Conservation (phyloP, 2,329 filamentous ascomycete genomes). For the Exophiala alcalophila region DNA sequence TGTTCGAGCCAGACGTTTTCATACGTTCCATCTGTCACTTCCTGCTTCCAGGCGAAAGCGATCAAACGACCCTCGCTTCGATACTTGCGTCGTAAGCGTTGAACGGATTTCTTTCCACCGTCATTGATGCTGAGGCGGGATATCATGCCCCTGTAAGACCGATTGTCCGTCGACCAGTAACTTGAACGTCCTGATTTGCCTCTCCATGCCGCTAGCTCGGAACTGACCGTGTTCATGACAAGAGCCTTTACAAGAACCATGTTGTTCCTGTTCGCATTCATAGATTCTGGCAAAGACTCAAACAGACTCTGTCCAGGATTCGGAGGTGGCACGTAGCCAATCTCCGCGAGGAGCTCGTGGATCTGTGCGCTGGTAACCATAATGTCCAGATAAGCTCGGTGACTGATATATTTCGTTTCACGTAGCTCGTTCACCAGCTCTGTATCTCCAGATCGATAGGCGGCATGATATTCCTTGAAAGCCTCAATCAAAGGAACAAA, state of each 20-base stretch:
- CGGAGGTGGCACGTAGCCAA: slow-evolving; percentile 10
- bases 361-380: slow-evolving; percentile 11
- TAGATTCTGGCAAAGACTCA: slow-evolving; percentile 8
- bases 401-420: slow-evolving; percentile 14
- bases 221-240: slow-evolving; percentile 17
- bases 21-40: slow-evolving; percentile 3
- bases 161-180: slow-evolving; percentile 4
- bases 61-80: slow-evolving; percentile 21
- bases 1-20: slow-evolving; percentile 21
- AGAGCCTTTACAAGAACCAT: slow-evolving; percentile 24
- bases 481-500: slow-evolving; percentile 20
- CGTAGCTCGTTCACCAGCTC: slow-evolving; percentile 8
- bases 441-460: slow-evolving; percentile 8
- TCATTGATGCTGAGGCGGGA: slow-evolving; percentile 14
- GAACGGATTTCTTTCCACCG: not conserved
- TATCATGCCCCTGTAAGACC: slow-evolving; percentile 5
- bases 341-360: slow-evolving; percentile 9
- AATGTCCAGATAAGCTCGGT: slow-evolving; percentile 23
- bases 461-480: slow-evolving; percentile 21
- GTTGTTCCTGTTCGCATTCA: slow-evolving; percentile 22
- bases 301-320: slow-evolving; percentile 10
- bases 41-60: slow-evolving; percentile 18
- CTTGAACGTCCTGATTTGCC: not conserved
- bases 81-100: slow-evolving; percentile 4
- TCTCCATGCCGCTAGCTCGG: slow-evolving; percentile 21